Conservation (phyloP, 176 grass and related monocot genomes). For the Ananas comosus region DNA sequence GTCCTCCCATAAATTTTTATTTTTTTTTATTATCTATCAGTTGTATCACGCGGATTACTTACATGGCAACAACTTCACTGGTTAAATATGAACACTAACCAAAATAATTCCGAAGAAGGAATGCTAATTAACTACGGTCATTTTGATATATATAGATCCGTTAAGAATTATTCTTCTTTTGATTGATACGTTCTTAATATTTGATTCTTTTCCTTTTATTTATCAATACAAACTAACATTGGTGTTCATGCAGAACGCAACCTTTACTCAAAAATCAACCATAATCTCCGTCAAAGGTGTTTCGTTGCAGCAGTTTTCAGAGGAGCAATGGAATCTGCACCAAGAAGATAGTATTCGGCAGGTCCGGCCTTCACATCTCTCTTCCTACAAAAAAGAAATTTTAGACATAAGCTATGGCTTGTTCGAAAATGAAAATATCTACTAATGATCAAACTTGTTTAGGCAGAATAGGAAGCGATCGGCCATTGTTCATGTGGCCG, state of each 20-base stretch:
- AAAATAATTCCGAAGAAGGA: not conserved
- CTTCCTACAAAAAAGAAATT: not conserved
- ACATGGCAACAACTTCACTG: too few species aligned
- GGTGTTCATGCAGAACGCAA: slow-evolving; percentile 19
- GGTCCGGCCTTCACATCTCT: slow-evolving; percentile 9
- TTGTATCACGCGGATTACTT: too few species aligned
- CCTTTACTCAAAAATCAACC: slow-evolving; percentile 28
- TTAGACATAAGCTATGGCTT: not conserved
- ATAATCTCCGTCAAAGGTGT: slow-evolving; percentile 50
- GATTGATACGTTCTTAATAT: too few species aligned
- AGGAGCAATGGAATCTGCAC: slow-evolving; percentile 67
- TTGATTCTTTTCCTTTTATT: too few species aligned
- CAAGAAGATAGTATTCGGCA: slow-evolving; percentile 49
- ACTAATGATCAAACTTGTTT: not conserved
- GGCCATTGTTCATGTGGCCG: slow-evolving; percentile 45
- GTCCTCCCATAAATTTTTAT: too few species aligned
- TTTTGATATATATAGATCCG: too few species aligned
- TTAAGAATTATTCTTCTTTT: too few species aligned
- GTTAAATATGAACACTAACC: not conserved
- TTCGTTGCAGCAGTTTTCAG: slow-evolving; percentile 57
- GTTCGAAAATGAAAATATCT: not conserved
- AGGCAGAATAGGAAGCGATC: slow-evolving; percentile 53
- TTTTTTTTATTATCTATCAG: too few species aligned
- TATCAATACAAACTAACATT: too few species aligned
- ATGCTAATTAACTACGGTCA: not conserved